Conservation (phyloP, 768 basidiomycete genomes). For the Boletus speciosus region DNA sequence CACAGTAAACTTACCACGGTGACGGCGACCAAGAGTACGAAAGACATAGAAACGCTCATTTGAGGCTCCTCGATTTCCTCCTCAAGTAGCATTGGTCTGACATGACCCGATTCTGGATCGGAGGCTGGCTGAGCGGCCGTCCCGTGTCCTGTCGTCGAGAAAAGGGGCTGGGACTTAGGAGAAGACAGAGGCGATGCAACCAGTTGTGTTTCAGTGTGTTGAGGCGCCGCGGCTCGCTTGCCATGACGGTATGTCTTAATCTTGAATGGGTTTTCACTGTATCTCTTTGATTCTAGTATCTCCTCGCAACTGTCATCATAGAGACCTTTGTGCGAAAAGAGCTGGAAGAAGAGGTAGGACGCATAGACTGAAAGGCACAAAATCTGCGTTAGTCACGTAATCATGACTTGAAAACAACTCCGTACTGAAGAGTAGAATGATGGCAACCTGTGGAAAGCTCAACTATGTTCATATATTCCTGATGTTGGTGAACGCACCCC, state of each 20-base stretch:
- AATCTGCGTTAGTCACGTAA: neutral
- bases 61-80: conserved; percentile 43
- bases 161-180: neutral
- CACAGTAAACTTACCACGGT: conserved; percentile 50
- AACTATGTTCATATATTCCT: conserved; percentile 1
- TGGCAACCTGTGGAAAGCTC: conserved; percentile 51
- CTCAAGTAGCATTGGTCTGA: neutral
- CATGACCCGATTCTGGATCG: conserved; percentile 11
- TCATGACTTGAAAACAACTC: neutral
- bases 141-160: neutral
- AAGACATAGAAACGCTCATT: conserved; percentile 53
- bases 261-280: conserved; percentile 40
- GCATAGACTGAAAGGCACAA: conserved; percentile 52
- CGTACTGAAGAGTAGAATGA: conserved; percentile 75
- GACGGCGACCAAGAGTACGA: conserved; percentile 51
- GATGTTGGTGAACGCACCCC: conserved; percentile 46
- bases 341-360: conserved; percentile 75
- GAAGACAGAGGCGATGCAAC: conserved; percentile 11
- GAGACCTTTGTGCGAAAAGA: conserved; percentile 72
- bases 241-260: conserved; percentile 15
- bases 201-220: conserved; percentile 2
- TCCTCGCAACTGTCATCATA: conserved; percentile 47
- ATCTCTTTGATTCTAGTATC: conserved; percentile 38
- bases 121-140: neutral
- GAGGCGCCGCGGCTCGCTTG: conserved; percentile 4